phyloP scores from a whole-genome alignment of 2,329 filamentous ascomycete genomes.

The Harringtonia lauricola region DNA sequence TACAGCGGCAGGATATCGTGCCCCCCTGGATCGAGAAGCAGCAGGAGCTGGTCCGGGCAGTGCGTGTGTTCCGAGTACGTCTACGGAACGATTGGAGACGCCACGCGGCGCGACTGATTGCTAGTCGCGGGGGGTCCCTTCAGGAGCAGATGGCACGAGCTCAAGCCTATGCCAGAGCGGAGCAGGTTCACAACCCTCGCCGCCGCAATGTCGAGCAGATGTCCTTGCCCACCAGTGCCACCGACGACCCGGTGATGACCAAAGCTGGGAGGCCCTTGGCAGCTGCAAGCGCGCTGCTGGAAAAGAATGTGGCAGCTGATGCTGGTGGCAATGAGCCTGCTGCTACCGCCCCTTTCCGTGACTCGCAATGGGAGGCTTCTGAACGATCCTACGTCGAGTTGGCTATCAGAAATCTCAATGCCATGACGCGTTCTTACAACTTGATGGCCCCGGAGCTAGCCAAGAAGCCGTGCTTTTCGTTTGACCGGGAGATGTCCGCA shows the following conservation, averaged over 20 bases:
- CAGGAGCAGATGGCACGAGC: constrained; percentile 63
- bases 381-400: constrained; percentile 68
- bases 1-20: constrained; percentile 88
- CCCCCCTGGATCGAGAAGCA: constrained; percentile 99
- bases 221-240: constrained; percentile 32
- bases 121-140: constrained; percentile 64
- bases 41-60: constrained; percentile 67
- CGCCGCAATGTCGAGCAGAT: constrained; percentile 33
- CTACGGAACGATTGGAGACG: constrained; percentile 75
- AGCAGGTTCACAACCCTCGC: constrained; percentile 53
- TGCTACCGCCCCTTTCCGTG: constrained; percentile 55
- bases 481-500: constrained; percentile 68
- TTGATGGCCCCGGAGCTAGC: constrained; percentile 86
- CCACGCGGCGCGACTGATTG: constrained; percentile 68
- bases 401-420: constrained; percentile 68
- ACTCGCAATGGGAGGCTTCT: constrained; percentile 61
- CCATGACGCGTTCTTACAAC: constrained; percentile 78
- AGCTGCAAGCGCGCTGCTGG: neutral
- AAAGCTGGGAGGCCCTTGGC: neutral
- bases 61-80: constrained; percentile 59
- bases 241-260: constrained; percentile 35
- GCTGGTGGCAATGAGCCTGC: neutral
- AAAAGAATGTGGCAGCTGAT: neutral
- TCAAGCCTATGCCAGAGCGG: constrained; percentile 63
- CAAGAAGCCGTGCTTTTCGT: constrained; percentile 82